Evolutionary conservation across 805 yeast genomes (phyloP), one percentile per base, ranked within the genome.

Genomic region (Metschnikowia dekortorum): DNA sequence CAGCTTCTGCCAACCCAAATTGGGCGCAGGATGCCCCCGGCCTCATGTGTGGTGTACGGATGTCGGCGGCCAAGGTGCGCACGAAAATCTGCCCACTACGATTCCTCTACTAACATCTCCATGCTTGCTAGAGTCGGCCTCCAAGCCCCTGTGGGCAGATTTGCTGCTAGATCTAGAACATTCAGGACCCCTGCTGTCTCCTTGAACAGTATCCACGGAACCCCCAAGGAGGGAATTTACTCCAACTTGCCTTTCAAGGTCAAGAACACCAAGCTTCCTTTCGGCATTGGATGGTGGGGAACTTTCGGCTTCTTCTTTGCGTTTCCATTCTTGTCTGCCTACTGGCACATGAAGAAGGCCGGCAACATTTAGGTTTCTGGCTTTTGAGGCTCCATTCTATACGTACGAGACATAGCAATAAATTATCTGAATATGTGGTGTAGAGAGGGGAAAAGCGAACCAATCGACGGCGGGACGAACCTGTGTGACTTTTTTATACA

Each of bases 161-260:
- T 44, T 44, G 46, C 46, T 44, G 46, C 46, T 14, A 44, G 46
- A 44, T 39, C 53, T 50, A 71, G 77, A 67, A 57, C 61, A 57
- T 72, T 89, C 59, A 71, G 85, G 57, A 58, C 69, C 44, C 64
- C 85, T 51, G 67, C 75, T 61, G 69, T 67, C 55, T 54, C 58
- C 44, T 56, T 66, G 65, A 65, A 61, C 61, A 64, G 63, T 46
- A 57, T 69, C 43, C 70, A 59, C 58, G 77, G 77, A 41, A 49
- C 70, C 41, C 76, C 77, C 45, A 64, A 68, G 58, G 57, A 57
- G 48, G 97, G 97, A 65, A 84, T 85, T 44, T 94, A 94, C 84
- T 77, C 86, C 64, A 92, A 94, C 82, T 67, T 92, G 57, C 99
- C 99, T 59, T 94, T 92, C 83, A 83, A 83, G 80, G 96, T 92